phyloP scores from a whole-genome alignment of 2,329 filamentous ascomycete genomes.

The Tricladium varicosporioides region DNA sequence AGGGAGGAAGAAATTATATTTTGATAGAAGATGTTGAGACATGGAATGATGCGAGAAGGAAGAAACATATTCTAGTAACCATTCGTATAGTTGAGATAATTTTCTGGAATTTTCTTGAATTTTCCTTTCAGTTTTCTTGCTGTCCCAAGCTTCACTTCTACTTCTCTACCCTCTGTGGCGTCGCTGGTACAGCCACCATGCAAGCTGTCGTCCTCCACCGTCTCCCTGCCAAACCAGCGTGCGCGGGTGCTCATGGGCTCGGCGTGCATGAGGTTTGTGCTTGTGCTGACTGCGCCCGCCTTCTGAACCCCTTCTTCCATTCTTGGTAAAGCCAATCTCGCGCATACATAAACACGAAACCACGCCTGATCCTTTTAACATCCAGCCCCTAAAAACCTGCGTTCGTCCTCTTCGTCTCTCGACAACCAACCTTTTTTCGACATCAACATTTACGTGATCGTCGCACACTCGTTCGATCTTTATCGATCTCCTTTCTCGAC shows the following conservation, averaged over 20 bases:
- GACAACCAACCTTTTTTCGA: not conserved
- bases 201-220: no score
- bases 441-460: not conserved
- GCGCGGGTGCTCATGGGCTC: not conserved
- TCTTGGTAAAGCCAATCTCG: not conserved
- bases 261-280: not conserved
- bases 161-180: no score
- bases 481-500: not conserved
- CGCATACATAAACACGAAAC: constrained; percentile 9
- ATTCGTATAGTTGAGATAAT: no score
- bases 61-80: not conserved
- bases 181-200: no score
- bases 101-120: no score
- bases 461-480: constrained; percentile 4
- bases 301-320: not conserved
- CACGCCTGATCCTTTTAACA: not conserved
- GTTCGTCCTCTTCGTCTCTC: not conserved
- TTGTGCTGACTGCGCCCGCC: constrained; percentile 3
- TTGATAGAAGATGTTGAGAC: not conserved
- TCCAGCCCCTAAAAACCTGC: no score
- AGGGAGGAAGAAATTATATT: not conserved
- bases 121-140: no score
- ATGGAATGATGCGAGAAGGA: not conserved
- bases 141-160: no score
- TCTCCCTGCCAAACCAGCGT: not conserved